Evolutionary conservation across 768 basidiomycete species (phyloP).

Genomic region (Pulveroboletus sp.): DNA sequence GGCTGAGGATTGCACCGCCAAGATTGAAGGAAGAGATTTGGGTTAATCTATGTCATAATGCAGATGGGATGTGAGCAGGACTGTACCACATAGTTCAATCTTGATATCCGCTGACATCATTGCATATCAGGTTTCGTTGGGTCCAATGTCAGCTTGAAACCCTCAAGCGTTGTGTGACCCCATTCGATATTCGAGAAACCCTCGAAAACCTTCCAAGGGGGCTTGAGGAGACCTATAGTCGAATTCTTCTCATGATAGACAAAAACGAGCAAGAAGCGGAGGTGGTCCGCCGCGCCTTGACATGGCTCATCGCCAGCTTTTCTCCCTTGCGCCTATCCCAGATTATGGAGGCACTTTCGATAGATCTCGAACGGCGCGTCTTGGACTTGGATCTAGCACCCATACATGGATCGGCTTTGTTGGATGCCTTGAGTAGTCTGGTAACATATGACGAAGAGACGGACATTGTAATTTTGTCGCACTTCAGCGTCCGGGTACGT

Average conservation of each 20-base stretch:
- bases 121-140: constrained; percentile 10
- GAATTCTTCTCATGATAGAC: constrained; percentile 2
- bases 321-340: not conserved
- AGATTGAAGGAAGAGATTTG: constrained; percentile 7
- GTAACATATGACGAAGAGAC: too few species aligned
- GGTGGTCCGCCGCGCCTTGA: not conserved
- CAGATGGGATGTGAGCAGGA: constrained; percentile 13
- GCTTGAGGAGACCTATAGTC: constrained; percentile 3
- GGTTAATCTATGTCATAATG: not conserved
- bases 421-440: too few species aligned
- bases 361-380: too few species aligned
- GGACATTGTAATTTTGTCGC: not conserved
- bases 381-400: too few species aligned
- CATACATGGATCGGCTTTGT: too few species aligned
- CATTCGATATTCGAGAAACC: not conserved
- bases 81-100: not conserved
- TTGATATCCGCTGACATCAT: not conserved
- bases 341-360: not conserved
- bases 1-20: not conserved
- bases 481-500: constrained; percentile 6
- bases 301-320: constrained; percentile 8
- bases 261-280: not conserved
- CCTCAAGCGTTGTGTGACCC: constrained; percentile 3
- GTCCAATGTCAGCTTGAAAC: constrained; percentile 11
- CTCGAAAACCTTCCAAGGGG: constrained; percentile 2